A percentile compares a stretch with the other conserved stretches of the same genome.
Evolutionary conservation across 257 asterid genomes (phyloP).

Genomic region (Capsicum chinense): DNA sequence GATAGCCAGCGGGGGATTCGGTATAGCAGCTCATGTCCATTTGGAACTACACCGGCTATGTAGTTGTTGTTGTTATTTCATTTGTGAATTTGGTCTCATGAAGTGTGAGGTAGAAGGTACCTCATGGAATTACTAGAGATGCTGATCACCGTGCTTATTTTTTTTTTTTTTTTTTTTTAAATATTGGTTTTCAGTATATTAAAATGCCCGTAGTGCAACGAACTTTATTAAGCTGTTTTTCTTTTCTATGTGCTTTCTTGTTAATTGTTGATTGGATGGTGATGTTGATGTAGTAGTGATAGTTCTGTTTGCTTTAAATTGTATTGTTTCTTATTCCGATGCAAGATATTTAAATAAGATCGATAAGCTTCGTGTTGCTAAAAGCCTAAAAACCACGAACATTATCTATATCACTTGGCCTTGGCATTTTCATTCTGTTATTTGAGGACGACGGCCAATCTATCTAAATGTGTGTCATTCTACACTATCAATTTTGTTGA

Average conservation of each 20-base stretch:
- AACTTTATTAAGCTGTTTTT: neutral
- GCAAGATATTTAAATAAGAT: neutral
- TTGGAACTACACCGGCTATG: too few relatives aligned
- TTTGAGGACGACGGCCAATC: neutral
- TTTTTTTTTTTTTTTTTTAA: too few relatives aligned
- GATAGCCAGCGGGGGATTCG: too few relatives aligned
- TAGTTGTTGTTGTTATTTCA: too few relatives aligned
- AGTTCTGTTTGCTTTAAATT: neutral
- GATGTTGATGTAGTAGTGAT: neutral
- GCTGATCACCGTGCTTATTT: too few relatives aligned
- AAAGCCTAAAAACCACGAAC: neutral
- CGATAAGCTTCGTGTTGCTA: neutral
- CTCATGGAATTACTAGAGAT: neutral
- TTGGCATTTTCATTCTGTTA: neutral
- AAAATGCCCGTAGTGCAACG: neutral
- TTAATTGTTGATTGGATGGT: neutral
- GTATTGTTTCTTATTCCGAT: neutral
- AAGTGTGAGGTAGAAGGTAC: neutral
- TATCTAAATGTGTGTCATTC: neutral
- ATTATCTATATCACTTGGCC: neutral
- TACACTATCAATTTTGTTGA: neutral
- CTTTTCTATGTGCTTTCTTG: conserved; percentile 8
- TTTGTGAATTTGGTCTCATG: conserved; percentile 11
- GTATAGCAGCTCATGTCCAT: too few relatives aligned
- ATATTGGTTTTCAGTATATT: neutral